A percentile compares a stretch with the other conserved stretches of the same genome.
These are phyloP conservation scores for Puccinia hordei DNA, from an alignment of 1,284 basidiomycete genomes.

Conservation along the genomic window DNA sequence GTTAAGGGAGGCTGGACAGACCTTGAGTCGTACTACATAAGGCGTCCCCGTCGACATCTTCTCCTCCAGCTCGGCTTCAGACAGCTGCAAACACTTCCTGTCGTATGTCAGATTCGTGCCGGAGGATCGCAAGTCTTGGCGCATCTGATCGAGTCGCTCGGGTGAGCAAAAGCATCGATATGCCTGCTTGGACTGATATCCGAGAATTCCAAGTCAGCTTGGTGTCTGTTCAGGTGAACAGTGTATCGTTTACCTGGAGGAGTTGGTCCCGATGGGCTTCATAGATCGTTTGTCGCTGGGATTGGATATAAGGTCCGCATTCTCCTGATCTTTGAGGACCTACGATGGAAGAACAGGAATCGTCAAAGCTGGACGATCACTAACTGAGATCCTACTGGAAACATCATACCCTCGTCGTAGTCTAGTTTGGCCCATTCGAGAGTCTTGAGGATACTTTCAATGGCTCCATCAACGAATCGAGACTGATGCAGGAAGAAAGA, in stretches of 20 bases:
- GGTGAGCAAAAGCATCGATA: constrained; percentile 92
- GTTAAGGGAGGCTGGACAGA: constrained; percentile 60
- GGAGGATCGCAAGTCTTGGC: constrained; percentile 69
- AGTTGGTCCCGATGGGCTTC: constrained; percentile 72
- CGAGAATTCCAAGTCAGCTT: constrained; percentile 50
- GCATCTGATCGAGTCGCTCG: constrained; percentile 69
- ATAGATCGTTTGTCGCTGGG: constrained; percentile 84
- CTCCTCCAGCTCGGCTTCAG: constrained; percentile 78
- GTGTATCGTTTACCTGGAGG: constrained; percentile 66
- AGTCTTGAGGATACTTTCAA: constrained; percentile 74
- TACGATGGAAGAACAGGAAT: background rate
- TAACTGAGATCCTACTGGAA: constrained; percentile 57
- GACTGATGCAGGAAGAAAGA: constrained; percentile 63
- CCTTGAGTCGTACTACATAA: constrained; percentile 82
- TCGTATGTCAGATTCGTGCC: constrained; percentile 80
- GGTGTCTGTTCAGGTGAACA: background rate
- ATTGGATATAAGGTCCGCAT: constrained; percentile 64
- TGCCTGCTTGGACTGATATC: constrained; percentile 72
- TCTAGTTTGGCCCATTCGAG: constrained; percentile 90
- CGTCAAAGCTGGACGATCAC: constrained; percentile 31
- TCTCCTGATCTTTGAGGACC: constrained; percentile 50
- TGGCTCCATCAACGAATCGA: constrained; percentile 76
- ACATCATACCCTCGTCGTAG: constrained; percentile 78
- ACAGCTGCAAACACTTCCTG: constrained; percentile 77
- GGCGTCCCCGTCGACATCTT: constrained; percentile 74